Evolutionary conservation across 2,329 filamentous ascomycete species (phyloP).

Genomic region (Setomelanomma holmii): DNA sequence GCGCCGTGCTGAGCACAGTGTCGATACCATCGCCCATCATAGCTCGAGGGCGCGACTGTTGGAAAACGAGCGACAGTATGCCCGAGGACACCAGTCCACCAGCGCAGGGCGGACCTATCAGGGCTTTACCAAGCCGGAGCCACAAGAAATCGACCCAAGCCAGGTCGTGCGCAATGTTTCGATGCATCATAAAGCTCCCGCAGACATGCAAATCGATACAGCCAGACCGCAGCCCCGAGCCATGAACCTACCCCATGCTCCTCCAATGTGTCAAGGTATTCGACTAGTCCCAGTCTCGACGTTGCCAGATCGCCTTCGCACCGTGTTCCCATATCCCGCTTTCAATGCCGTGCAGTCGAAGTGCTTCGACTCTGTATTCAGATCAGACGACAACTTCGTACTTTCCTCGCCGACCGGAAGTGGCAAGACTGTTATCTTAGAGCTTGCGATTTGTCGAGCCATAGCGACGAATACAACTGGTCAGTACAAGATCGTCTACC

Average conservation of each 20-base stretch:
- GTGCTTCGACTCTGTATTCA: conserved; percentile 72
- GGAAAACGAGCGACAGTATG: conserved; percentile 1
- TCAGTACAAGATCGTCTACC: conserved; percentile 82
- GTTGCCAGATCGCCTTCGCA: conserved; percentile 72
- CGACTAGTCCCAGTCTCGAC: conserved; percentile 64
- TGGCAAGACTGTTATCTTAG: conserved; percentile 82
- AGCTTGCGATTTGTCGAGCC: conserved; percentile 80
- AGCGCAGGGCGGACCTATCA: not conserved
- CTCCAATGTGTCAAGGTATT: conserved; percentile 64
- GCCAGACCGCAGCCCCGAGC: not conserved
- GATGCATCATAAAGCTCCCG: not conserved
- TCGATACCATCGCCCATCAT: not conserved
- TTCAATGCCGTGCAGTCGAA: conserved; percentile 88
- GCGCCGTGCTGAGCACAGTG: conserved; percentile 24
- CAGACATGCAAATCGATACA: not conserved
- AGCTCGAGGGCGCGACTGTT: not conserved
- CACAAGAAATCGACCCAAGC: not conserved
- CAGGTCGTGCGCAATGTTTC: too few species aligned
- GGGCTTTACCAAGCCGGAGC: not conserved
- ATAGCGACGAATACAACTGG: conserved; percentile 62
- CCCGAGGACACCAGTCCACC: not conserved
- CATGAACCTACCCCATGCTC: conserved; percentile 6
- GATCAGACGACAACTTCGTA: conserved; percentile 76
- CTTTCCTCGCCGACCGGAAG: conserved; percentile 84
- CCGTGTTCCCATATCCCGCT: conserved; percentile 73